Conservation (phyloP, 2,329 filamentous ascomycete species). For the Fusarium anthophilum region DNA sequence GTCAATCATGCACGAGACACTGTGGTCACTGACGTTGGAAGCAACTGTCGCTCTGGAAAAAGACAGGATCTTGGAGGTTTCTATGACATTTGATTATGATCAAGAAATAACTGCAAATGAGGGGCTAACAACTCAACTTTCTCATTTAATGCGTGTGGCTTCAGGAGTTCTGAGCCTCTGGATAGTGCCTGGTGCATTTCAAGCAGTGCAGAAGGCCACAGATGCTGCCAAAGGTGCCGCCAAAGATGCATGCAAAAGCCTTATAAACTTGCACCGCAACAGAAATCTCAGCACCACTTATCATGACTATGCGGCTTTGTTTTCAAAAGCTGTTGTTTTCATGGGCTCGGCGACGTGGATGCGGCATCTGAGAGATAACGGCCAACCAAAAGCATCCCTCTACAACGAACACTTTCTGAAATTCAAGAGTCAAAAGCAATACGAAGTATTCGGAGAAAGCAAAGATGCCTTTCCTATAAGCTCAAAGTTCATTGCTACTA, state of each 20-base stretch:
- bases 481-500: neutral
- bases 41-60: neutral
- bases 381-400: accelerated
- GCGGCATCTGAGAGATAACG: neutral
- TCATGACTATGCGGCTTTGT: neutral
- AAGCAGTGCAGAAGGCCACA: neutral
- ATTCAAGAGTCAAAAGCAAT: accelerated
- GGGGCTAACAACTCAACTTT: neutral
- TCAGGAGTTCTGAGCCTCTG: neutral
- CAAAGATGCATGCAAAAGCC: neutral
- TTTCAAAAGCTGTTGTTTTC: neutral
- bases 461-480: accelerated
- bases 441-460: neutral
- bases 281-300: accelerated
- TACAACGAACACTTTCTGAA: accelerated
- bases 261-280: accelerated
- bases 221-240: neutral
- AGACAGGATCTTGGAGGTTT: accelerated
- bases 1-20: neutral
- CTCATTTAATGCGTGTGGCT: neutral
- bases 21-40: neutral
- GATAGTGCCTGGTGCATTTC: accelerated
- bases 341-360: neutral
- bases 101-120: accelerated
- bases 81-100: accelerated